These are phyloP conservation scores for Malassezia dermatis DNA, from an alignment of 1,284 basidiomycete species.

Conservation along the genomic window DNA sequence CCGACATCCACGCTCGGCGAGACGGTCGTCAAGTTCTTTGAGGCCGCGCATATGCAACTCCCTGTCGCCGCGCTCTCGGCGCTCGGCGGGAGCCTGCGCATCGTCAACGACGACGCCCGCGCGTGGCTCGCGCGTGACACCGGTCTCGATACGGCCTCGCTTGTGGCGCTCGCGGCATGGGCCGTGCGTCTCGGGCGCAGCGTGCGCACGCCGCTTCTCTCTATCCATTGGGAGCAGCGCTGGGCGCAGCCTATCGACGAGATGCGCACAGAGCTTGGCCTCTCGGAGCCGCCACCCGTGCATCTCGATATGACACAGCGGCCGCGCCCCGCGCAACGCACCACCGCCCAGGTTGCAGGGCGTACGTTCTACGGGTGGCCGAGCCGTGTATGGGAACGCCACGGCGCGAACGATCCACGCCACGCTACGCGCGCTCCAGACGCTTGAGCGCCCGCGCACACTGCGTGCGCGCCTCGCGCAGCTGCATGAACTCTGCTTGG, in stretches of 20 bases:
- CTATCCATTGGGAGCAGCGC: constrained; percentile 88
- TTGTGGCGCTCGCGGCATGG: constrained; percentile 51
- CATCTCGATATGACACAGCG: constrained; percentile 24
- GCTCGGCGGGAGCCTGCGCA: constrained; percentile 55
- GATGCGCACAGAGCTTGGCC: constrained; percentile 73
- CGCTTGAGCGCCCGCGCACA: constrained; percentile 14
- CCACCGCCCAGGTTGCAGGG: constrained; percentile 4
- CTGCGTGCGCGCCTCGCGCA: constrained; percentile 17
- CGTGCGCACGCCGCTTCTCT: constrained; percentile 63
- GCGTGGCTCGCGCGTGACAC: constrained; percentile 59
- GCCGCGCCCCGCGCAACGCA: constrained; percentile 4
- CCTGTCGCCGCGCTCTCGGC: constrained; percentile 78
- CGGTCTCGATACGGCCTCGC: constrained; percentile 3
- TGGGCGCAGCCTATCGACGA: constrained; percentile 76
- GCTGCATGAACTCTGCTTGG: constrained; percentile 10
- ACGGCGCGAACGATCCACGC: constrained; percentile 17
- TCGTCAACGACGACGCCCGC: constrained; percentile 52
- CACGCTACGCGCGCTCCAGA: constrained; percentile 5
- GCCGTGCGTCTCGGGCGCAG: constrained; percentile 69
- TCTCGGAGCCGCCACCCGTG: constrained; percentile 30
- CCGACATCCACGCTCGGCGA: constrained; percentile 85
- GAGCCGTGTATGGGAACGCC: constrained; percentile 29
- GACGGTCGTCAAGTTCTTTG: constrained; percentile 90
- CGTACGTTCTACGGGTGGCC: constrained; percentile 32
- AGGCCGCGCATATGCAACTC: constrained; percentile 80